Percentiles rank a stretch among this genome's conserved stretches.
These are phyloP conservation scores for Alternaria sp. DNA, from an alignment of 2,329 filamentous ascomycete genomes.

Conservation along the genomic window DNA sequence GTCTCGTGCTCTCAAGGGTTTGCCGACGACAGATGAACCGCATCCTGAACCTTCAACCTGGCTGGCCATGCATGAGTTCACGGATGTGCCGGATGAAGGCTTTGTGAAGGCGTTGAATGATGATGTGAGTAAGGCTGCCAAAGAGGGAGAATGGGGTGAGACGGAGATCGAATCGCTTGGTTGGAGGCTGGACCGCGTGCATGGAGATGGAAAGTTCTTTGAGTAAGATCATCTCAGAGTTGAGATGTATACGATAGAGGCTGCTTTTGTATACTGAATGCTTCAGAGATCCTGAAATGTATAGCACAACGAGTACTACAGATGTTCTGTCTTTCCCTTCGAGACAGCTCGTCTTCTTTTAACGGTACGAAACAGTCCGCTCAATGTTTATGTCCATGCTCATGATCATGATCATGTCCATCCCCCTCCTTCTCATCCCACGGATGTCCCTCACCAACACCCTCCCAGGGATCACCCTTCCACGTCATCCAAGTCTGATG, in stretches of 20 bases:
- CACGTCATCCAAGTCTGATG: constrained; percentile 38
- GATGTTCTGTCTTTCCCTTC: too few species aligned
- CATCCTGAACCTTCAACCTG: constrained; percentile 33
- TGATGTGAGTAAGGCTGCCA: not conserved
- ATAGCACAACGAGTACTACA: too few species aligned
- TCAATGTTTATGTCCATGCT: constrained; percentile 6
- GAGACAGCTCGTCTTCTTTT: too few species aligned
- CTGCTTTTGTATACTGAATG: too few species aligned
- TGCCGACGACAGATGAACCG: constrained; percentile 31
- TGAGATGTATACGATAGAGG: not conserved
- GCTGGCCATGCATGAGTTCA: constrained; percentile 39
- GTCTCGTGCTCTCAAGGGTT: constrained; percentile 36
- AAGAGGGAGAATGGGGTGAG: not conserved
- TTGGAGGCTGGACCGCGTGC: constrained; percentile 5
- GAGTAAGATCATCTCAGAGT: not conserved
- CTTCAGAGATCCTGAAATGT: too few species aligned
- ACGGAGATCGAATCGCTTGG: not conserved
- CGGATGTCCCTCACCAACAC: constrained; percentile 15
- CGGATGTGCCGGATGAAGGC: constrained; percentile 8
- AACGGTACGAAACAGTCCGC: not conserved
- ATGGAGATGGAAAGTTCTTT: constrained; percentile 8
- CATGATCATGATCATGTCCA: constrained; percentile 10
- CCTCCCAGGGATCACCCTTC: constrained; percentile 31
- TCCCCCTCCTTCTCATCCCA: constrained; percentile 11
- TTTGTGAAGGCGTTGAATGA: constrained; percentile 16